These are phyloP conservation scores for Aureobasidium musti DNA, from an alignment of 2,329 filamentous ascomycete species.

Conservation along the genomic window DNA sequence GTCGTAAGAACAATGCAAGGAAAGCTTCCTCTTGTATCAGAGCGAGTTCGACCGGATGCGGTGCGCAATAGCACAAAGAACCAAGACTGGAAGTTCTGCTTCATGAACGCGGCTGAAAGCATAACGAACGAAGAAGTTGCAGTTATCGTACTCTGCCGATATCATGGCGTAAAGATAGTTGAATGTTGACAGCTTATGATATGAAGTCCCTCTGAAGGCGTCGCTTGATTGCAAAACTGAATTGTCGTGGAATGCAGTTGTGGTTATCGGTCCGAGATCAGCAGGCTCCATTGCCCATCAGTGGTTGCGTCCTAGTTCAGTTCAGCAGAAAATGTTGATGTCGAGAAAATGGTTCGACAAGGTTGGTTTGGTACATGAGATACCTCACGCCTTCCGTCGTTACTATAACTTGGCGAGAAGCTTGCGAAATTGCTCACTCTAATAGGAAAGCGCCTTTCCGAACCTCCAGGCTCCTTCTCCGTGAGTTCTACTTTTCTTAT, in stretches of 20 bases:
- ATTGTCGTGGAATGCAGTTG: background rate
- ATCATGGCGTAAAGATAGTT: background rate
- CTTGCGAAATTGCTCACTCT: background rate
- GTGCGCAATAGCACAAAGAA: background rate
- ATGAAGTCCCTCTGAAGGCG: background rate
- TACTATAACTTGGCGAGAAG: background rate
- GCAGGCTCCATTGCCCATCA: background rate
- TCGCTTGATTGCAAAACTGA: background rate
- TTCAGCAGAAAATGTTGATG: background rate
- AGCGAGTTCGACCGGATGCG: background rate
- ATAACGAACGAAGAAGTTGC: background rate
- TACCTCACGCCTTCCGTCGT: background rate
- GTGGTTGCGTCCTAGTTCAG: background rate
- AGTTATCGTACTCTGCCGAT: background rate
- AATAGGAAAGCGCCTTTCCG: background rate
- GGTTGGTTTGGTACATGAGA: background rate
- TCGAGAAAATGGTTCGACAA: background rate
- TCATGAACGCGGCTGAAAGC: background rate
- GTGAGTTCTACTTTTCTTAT: background rate
- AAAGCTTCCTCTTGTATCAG: background rate
- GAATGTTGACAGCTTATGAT: background rate
- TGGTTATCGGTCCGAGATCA: background rate
- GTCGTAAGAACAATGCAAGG: background rate
- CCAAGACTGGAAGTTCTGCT: background rate
- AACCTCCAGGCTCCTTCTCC: background rate